phyloP scores from a whole-genome alignment of 2,329 filamentous ascomycete species.

The Colletotrichum chlorophyti region DNA sequence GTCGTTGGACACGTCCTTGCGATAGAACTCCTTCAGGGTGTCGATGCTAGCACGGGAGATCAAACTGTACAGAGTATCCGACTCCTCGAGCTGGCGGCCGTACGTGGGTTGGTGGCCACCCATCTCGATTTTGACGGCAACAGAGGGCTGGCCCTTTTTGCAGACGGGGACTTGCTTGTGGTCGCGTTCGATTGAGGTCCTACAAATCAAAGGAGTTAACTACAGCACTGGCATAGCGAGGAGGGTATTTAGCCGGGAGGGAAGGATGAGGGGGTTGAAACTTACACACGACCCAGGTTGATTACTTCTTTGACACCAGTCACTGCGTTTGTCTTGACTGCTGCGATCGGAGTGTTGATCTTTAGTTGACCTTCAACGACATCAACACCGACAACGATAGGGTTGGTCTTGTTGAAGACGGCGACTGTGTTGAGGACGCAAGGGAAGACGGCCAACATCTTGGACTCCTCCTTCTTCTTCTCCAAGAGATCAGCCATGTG shows the following conservation, averaged over 20 bases:
- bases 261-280: slow-evolving; percentile 35
- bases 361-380: slow-evolving; percentile 88
- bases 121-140: slow-evolving; percentile 97
- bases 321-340: slow-evolving; percentile 79
- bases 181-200: slow-evolving; percentile 95
- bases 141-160: slow-evolving; percentile 97
- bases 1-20: slow-evolving; percentile 84
- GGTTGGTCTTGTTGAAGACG: slow-evolving; percentile 97
- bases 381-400: slow-evolving; percentile 95
- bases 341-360: slow-evolving; percentile 88
- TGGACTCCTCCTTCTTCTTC: slow-evolving; percentile 95
- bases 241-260: too few relatives aligned
- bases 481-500: slow-evolving; percentile 89
- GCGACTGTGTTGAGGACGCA: slow-evolving; percentile 89
- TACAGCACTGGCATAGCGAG: too few relatives aligned
- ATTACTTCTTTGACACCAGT: slow-evolving; percentile 87
- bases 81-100: slow-evolving; percentile 92
- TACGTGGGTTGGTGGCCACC: slow-evolving; percentile 91
- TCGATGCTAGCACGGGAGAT: slow-evolving; percentile 92
- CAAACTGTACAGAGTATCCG: slow-evolving; percentile 84
- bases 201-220: slow-evolving; percentile 50
- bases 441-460: slow-evolving; percentile 95
- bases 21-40: slow-evolving; percentile 94
- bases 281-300: slow-evolving; percentile 90
- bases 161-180: slow-evolving; percentile 93